Evolutionary conservation across 2,329 filamentous ascomycete species (phyloP), one percentile per base, ranked within the genome.

Genomic region (Botryosphaeria agaves): DNA sequence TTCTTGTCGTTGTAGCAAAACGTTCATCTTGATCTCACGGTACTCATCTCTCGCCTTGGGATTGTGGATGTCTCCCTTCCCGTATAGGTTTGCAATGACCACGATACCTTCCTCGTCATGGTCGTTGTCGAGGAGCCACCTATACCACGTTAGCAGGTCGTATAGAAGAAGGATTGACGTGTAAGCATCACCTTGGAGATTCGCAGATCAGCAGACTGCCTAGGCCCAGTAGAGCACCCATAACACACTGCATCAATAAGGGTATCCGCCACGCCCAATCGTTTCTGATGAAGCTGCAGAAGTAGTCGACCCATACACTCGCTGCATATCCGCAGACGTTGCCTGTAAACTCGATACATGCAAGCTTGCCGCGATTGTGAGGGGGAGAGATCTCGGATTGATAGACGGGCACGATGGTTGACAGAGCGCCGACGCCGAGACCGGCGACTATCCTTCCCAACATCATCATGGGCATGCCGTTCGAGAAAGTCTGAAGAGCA

Each of bases 271-370:
- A 98, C 2, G 89, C 83, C 59, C 77, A 67, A 51, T 95, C 64
- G 44, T 64, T 81, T 37, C 82, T 56, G 48, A 98, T 95, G 49
- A 67, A 94, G 34, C 81, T 89, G 56, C 85, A 94, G 45, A 89
- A 87, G 56, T 95, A 98, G 54, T 98, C 89, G 17, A 95, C 87
- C 89, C 89, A 98, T 14, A 95, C 87, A 43, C 87, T 95, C 31
- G 83, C 84, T 32, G 87, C 78, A 51, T 98, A 98, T 18, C 89
- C 89, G 36, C 82, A 76, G 38, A 98, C 92, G 55, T 98, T 98
- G 32, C 89, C 89, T 0, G 87, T 87, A 48, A 95, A 98, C 53
- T 98, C 89, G 41, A 98, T 95, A 53, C 89, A 95, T 15, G 87
- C 89, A 37, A 98, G 66, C 57, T 89, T 91, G 38, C 89, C 89